Percentiles rank a stretch among this genome's conserved stretches.
Conservation (phyloP, 148 eudicot genomes). For the Gaultheria prostrata region DNA sequence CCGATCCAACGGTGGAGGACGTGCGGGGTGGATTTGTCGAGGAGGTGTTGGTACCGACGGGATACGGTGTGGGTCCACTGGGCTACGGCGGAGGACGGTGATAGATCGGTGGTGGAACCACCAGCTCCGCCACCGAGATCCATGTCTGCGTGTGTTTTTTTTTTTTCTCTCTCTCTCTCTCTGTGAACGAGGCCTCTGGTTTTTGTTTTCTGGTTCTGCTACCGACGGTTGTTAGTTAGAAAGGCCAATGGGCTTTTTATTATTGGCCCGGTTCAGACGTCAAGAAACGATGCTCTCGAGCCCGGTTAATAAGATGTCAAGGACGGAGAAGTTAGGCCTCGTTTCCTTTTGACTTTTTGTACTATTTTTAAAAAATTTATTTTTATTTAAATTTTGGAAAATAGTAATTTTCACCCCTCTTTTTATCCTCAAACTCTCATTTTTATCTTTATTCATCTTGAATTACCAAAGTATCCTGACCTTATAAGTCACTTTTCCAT, state of each 20-base stretch:
- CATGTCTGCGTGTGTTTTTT: slow-evolving; percentile 15
- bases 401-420: too few species aligned
- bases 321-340: too few species aligned
- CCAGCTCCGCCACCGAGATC: slow-evolving; percentile 30
- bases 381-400: too few species aligned
- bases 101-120: slow-evolving; percentile 17
- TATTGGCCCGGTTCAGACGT: too few species aligned
- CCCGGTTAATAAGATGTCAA: too few species aligned
- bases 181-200: background rate
- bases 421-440: too few species aligned
- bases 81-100: slow-evolving; percentile 26
- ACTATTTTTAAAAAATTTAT: too few species aligned
- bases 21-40: slow-evolving; percentile 48
- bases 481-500: too few species aligned
- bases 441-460: too few species aligned
- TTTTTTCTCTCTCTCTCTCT: background rate
- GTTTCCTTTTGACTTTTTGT: too few species aligned
- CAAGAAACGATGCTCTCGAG: too few species aligned
- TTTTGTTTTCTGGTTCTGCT: background rate
- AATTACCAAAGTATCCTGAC: too few species aligned
- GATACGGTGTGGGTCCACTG: slow-evolving; percentile 24
- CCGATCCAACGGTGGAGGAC: slow-evolving; percentile 54
- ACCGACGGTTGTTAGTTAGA: background rate
- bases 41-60: slow-evolving; percentile 46
- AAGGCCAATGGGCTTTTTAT: background rate